phyloP scores from a whole-genome alignment of 2,329 filamentous ascomycete species.

The Elsinoe arachidis region DNA sequence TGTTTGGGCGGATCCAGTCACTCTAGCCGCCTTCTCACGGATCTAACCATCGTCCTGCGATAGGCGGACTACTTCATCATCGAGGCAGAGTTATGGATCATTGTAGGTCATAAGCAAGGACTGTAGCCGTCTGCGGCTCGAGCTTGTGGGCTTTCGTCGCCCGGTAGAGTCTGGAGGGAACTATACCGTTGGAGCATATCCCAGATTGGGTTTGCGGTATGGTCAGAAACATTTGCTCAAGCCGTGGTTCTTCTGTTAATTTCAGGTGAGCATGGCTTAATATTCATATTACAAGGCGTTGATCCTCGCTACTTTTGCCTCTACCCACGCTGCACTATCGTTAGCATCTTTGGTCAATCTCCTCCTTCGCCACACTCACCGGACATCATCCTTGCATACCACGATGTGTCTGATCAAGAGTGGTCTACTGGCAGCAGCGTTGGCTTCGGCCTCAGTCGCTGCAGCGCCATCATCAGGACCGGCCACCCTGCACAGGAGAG shows the following conservation, averaged over 20 bases:
- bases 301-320: background rate
- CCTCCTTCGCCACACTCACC: background rate
- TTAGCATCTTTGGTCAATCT: background rate
- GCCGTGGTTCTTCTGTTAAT: background rate
- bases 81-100: background rate
- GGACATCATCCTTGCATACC: background rate
- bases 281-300: constrained; percentile 12
- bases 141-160: background rate
- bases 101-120: background rate
- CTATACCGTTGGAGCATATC: background rate
- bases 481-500: background rate
- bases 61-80: too few species aligned
- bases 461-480: background rate
- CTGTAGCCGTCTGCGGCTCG: background rate
- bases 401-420: constrained; percentile 12
- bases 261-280: background rate
- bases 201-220: background rate
- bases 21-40: too few species aligned
- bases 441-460: background rate
- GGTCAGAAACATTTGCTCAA: background rate
- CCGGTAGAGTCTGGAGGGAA: constrained; percentile 7
- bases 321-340: background rate
- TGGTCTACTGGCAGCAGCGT: constrained; percentile 3
- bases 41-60: too few species aligned
- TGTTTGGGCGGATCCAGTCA: too few species aligned